Base-by-base conservation (phyloP, 1,284 basidiomycete genomes). In the Sporisorium scitamineum region DNA sequence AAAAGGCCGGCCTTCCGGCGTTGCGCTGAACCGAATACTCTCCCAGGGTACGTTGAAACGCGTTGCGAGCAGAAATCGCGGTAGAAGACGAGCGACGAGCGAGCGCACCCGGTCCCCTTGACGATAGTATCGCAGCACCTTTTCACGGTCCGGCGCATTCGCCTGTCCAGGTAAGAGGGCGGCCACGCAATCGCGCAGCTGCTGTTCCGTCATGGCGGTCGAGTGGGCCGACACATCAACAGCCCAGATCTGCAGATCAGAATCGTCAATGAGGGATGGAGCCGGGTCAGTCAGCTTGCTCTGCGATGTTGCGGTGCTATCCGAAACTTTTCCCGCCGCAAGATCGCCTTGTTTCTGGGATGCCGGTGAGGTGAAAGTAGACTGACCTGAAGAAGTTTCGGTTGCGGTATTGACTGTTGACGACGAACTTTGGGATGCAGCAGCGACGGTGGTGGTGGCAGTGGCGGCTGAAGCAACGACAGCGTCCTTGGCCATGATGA, bases 81-180 rank as follows among this genome's bases (percentile, higher is more conserved):
- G 78, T 10, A 79, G 44, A 0, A 81, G 53, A 2, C 76, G 61
- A 1, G 76, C 78, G 1, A 73, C 67, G 6, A 81, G 54, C 32
- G 78, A 69, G 0, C 78, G 75, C 45, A 68, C 54, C 4, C 80
- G 80, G 45, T 81, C 79, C 2, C 68, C 47, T 10, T 66, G 65
- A 0, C 72, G 74, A 34, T 76, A 61, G 54, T 79, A 81, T 18
- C 55, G 61, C 20, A 61, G 54, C 26, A 78, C 78, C 24, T 76
- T 73, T 13, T 52, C 66, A 9, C 70, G 55, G 26, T 67, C 76
- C 1, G 13, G 47, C 0, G 63, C 51, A 16, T 71, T 68, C 11
- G 66, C 31, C 2, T 29, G 8, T 1, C 55, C 74, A 3, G 60
- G 63, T 1, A 80, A 57, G 9, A 80, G 39, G 3, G 24, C n/a